phyloP scores from a whole-genome alignment of 305 asterid species.

The Euphrasia arctica region DNA sequence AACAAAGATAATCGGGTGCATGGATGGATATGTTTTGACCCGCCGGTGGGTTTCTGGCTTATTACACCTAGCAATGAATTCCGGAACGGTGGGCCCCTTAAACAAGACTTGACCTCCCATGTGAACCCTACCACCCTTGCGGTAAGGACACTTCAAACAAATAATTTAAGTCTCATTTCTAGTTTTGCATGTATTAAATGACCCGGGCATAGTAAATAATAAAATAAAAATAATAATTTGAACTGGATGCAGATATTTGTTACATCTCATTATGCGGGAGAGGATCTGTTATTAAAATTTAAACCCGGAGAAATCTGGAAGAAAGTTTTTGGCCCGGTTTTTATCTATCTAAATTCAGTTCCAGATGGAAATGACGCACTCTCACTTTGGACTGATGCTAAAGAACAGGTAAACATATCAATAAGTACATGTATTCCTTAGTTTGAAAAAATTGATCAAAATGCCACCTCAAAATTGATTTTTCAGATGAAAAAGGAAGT shows the following conservation, averaged over 20 bases:
- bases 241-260: not conserved
- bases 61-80: not conserved
- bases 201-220: too few species aligned
- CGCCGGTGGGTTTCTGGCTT: not conserved
- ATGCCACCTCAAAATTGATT: not conserved
- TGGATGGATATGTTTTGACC: not conserved
- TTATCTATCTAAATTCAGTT: not conserved
- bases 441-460: not conserved
- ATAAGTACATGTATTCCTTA: not conserved
- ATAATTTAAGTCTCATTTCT: not conserved
- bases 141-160: not conserved
- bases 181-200: not conserved
- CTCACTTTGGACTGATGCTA: slow-evolving; percentile 3
- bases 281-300: not conserved
- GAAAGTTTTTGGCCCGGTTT: slow-evolving; percentile 4
- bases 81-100: not conserved
- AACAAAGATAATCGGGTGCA: not conserved
- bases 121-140: not conserved
- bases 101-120: not conserved
- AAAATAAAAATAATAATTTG: too few species aligned
- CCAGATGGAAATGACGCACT: not conserved
- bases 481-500: not conserved
- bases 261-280: not conserved
- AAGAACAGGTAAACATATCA: not conserved
- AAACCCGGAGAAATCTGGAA: not conserved